Evolutionary conservation across 2,329 filamentous ascomycete species (phyloP).

Genomic region (Cryphonectria nitschkei): DNA sequence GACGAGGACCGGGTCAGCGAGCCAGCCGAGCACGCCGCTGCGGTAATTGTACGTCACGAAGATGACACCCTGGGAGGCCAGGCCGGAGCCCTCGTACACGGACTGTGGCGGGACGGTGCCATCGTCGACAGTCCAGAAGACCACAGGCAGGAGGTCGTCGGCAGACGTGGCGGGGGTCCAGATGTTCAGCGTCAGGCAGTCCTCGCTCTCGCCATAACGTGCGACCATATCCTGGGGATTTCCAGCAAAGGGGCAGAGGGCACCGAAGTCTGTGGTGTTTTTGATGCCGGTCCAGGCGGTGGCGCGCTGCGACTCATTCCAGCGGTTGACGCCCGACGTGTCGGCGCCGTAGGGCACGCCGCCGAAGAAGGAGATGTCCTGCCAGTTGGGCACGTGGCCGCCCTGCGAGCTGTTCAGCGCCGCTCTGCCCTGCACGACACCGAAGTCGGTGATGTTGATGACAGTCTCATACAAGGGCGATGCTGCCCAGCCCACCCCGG

Average conservation of each 20-base stretch:
- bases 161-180: constrained; percentile 61
- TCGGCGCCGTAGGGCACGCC: constrained; percentile 10
- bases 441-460: constrained; percentile 13
- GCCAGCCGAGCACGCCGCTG: constrained; percentile 73
- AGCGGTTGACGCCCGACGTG: constrained; percentile 9
- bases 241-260: constrained; percentile 1
- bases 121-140: constrained; percentile 47
- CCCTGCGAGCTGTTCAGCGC: constrained; percentile 6
- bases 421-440: constrained; percentile 3
- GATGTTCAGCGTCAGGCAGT: constrained; percentile 71
- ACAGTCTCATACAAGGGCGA: constrained; percentile 3
- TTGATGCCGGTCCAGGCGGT: constrained; percentile 1
- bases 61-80: constrained; percentile 65
- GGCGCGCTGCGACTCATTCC: neutral
- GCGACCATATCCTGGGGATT: constrained; percentile 3
- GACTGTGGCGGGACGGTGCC: constrained; percentile 1
- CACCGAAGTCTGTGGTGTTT: constrained; percentile 5
- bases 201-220: constrained; percentile 47
- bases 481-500: neutral
- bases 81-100: constrained; percentile 55
- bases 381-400: constrained; percentile 6
- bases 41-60: constrained; percentile 78
- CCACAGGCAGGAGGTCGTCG: constrained; percentile 45
- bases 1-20: constrained; percentile 58
- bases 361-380: constrained; percentile 11